Base-by-base conservation (phyloP, 768 basidiomycete genomes). In the Pisolithus marmoratus region DNA sequence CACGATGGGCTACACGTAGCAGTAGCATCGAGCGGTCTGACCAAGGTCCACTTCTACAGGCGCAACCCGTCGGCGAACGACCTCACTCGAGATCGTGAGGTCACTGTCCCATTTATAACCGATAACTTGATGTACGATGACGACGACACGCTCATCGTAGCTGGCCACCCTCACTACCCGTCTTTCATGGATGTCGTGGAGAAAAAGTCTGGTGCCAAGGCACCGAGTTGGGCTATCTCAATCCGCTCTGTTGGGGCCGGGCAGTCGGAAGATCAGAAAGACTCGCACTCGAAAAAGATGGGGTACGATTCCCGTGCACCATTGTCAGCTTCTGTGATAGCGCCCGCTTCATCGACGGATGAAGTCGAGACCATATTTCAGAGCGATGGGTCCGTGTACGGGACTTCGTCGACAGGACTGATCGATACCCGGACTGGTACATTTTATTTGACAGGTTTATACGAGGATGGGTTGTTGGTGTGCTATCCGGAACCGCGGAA, bases 141-240 rank as follows among this genome's bases (percentile, higher is more conserved):
- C 48, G 63, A 63, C 8, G 73, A 74, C 19, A 51, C 65, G 1
- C 70, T 89, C 46, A 66, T 85, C 52, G 81, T 81, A n/a, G 70
- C 80, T 0, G 86, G 86, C 1, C 86, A 87, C 57, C 80, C 86
- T 0, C 73, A 84, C 62, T 84, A 86, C 65, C 78, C 76, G 0
- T 68, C 76, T 17, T 62, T 87, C 26, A 56, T 65, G 20, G 57
- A 58, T 5, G 67, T 85, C 2, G 78, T 78, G 4, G 72, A 64
- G 26, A 74, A 75, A 55, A 70, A 73, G 55, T 64, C 73, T 0
- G 70, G 61, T 1, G 70, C 64, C 6, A 57, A 54, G 0, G 65
- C 82, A 2, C 75, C 81, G 3, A 85, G 84, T 53, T 88, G 87
- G 85, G 74, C 79, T 3, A 65, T 78, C 4, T 69, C 75, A 2